Conservation (phyloP, 2,329 filamentous ascomycete genomes). For the Sclerotinia minor region DNA sequence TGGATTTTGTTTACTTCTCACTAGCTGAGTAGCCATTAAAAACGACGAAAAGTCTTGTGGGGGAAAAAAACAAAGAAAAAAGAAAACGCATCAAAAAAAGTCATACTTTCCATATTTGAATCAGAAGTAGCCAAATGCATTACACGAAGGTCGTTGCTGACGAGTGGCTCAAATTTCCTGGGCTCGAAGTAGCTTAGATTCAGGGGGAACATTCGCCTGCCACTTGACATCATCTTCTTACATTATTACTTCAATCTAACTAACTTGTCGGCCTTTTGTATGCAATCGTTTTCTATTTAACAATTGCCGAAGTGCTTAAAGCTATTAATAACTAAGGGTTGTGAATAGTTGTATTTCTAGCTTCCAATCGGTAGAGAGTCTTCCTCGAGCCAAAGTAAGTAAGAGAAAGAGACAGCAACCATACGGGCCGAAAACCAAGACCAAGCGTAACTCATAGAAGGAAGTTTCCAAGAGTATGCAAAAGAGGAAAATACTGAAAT, state of each 20-base stretch:
- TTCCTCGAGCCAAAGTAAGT: not conserved
- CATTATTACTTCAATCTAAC: not conserved
- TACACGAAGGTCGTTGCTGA: no score
- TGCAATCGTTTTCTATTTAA: not conserved
- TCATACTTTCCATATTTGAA: no score
- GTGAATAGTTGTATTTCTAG: not conserved
- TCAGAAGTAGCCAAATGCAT: no score
- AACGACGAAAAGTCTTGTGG: no score
- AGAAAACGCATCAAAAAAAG: no score
- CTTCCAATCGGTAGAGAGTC: not conserved
- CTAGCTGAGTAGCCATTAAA: no score
- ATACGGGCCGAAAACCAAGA: not conserved
- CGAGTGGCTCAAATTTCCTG: no score
- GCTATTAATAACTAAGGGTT: not conserved
- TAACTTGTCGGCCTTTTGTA: not conserved
- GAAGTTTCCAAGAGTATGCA: not conserved
- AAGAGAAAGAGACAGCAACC: slow-evolving; percentile 1
- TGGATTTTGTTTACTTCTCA: no score
- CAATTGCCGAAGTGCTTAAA: no score
- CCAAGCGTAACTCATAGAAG: slow-evolving; percentile 47
- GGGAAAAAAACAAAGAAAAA: no score
- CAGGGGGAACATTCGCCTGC: no score
- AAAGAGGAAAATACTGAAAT: not conserved
- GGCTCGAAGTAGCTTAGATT: no score
- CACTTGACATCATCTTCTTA: not conserved